These are phyloP conservation scores for Lactuca sativa DNA, from an alignment of 129 eudicot genomes.

Conservation along the genomic window DNA sequence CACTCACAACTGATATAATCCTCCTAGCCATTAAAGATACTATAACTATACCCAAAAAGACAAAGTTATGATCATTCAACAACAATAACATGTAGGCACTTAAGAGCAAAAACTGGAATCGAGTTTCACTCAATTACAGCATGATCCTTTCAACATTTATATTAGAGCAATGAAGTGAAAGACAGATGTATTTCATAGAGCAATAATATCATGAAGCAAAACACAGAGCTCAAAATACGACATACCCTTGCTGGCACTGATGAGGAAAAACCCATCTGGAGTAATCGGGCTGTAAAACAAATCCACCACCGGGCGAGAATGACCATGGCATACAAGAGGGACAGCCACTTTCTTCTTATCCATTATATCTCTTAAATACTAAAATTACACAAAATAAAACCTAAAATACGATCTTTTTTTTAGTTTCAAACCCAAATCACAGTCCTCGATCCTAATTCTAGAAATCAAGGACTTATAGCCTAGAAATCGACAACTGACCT, in stretches of 20 bases:
- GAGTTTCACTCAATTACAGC: not conserved
- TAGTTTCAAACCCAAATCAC: constrained; percentile 3
- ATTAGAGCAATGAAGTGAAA: not conserved
- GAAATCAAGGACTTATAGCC: constrained; percentile 27
- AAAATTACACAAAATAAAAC: constrained; percentile 15
- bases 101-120: not conserved
- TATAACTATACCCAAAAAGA: not conserved
- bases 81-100: not conserved
- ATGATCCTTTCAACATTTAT: no score
- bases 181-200: not conserved
- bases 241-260: constrained; percentile 76
- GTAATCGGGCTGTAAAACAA: constrained; percentile 69
- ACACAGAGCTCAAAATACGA: not conserved
- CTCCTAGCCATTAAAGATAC: no score
- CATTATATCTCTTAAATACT: constrained; percentile 27
- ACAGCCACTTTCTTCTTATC: constrained; percentile 62
- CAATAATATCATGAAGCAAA: constrained; percentile 1
- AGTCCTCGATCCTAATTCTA: constrained; percentile 31
- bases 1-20: no score
- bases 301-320: constrained; percentile 77
- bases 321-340: constrained; percentile 74
- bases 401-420: constrained; percentile 5
- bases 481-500: constrained; percentile 8
- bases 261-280: constrained; percentile 69
- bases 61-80: constrained; percentile 3